Conservation (phyloP, 1,139 yeast species). For the Scheffersomyces illinoinensis region DNA sequence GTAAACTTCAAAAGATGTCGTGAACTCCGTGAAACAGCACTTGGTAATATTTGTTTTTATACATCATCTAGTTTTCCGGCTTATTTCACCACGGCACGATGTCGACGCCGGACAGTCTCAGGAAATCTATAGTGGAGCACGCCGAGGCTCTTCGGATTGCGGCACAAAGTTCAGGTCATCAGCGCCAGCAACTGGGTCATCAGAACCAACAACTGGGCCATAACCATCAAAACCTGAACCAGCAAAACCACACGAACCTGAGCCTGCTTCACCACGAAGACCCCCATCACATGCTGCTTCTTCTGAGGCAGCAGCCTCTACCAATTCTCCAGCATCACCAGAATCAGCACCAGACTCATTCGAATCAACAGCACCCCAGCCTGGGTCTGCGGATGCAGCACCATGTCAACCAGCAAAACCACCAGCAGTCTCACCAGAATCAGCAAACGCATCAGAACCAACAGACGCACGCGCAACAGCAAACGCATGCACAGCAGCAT, state of each 20-base stretch:
- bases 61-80: not conserved
- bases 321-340: slow-evolving; percentile 11
- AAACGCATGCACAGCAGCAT: slow-evolving; percentile 7
- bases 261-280: slow-evolving; percentile 4
- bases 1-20: not conserved
- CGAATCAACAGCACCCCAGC: slow-evolving; percentile 1
- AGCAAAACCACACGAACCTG: slow-evolving; percentile 7
- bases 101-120: slow-evolving; percentile 7
- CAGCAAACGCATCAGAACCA: slow-evolving; percentile 10
- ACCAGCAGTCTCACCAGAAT: slow-evolving; percentile 13
- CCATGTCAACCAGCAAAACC: slow-evolving; percentile 13
- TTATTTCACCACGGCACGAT: slow-evolving; percentile 1
- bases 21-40: not conserved
- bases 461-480: slow-evolving; percentile 6
- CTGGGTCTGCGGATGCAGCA: slow-evolving; percentile 9
- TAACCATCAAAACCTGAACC: slow-evolving; percentile 8
- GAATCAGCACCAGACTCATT: slow-evolving; percentile 6
- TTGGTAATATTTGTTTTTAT: not conserved
- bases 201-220: slow-evolving; percentile 4
- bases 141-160: slow-evolving; percentile 13
- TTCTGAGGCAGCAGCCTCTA: slow-evolving; percentile 15
- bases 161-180: slow-evolving; percentile 10
- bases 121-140: slow-evolving; percentile 8
- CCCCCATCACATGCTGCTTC: slow-evolving; percentile 6
- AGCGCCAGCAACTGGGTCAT: slow-evolving; percentile 7